These are phyloP conservation scores for Myriosclerotinia curreyana DNA, from an alignment of 2,329 filamentous ascomycete genomes.

Conservation along the genomic window DNA sequence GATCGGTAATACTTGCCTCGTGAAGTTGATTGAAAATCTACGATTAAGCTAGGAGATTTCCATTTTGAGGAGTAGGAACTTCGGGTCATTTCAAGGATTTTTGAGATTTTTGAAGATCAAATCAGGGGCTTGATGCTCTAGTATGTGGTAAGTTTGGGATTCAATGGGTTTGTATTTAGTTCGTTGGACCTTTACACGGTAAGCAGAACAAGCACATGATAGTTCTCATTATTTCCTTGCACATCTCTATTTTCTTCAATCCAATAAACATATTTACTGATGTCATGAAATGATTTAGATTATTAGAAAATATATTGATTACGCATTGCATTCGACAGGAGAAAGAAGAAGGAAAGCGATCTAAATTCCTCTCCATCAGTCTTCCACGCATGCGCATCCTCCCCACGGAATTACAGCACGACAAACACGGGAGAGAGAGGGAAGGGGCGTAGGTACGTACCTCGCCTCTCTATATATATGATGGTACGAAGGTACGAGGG, in stretches of 20 bases:
- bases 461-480: conserved; percentile 18
- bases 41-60: neutral
- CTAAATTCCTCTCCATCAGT: neutral
- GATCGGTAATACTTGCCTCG: conserved; percentile 1
- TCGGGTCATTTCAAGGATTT: neutral
- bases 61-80: neutral
- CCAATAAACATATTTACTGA: neutral
- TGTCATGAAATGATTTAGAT: neutral
- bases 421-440: conserved; percentile 1
- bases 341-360: too few species aligned
- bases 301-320: neutral
- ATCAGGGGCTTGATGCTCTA: neutral
- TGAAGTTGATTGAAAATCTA: neutral
- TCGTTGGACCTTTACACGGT: neutral
- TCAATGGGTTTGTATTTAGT: neutral
- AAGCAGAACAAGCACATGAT: neutral
- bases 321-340: neutral
- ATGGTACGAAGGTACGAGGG: conserved; percentile 1
- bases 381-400: too few species aligned
- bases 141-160: neutral
- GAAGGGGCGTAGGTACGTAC: conserved; percentile 15
- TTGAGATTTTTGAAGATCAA: neutral
- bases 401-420: neutral
- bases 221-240: neutral
- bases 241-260: too few species aligned